Evolutionary conservation across 2,329 filamentous ascomycete species (phyloP).

Genomic region (Ilyonectria destructans): DNA sequence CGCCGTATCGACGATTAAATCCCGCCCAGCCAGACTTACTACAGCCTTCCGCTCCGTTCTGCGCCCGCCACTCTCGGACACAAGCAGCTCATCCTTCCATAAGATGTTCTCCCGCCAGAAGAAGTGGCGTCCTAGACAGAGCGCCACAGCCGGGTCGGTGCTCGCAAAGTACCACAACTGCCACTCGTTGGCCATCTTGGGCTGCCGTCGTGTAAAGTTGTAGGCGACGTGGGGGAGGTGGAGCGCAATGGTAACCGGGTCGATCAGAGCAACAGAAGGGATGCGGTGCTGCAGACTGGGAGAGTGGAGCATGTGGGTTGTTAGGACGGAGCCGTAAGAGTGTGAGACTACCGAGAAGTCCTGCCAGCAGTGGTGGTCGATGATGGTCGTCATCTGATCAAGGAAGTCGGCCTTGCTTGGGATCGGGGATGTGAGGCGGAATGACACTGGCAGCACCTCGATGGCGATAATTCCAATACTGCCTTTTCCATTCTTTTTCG

Average conservation of each 20-base stretch:
- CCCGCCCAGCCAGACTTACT: conserved; percentile 72
- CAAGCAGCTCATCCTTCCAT: conserved; percentile 77
- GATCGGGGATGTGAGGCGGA: conserved; percentile 71
- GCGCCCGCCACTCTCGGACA: conserved; percentile 32
- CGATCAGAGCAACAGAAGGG: conserved; percentile 63
- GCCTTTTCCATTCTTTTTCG: conserved; percentile 50
- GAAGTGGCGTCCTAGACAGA: conserved; percentile 77
- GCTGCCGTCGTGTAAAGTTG: conserved; percentile 75
- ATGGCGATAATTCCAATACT: conserved; percentile 76
- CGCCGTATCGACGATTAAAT: conserved; percentile 76
- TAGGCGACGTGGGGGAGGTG: conserved; percentile 81
- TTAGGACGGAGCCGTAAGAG: conserved; percentile 76
- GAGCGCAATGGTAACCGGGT: conserved; percentile 78
- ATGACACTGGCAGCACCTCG: conserved; percentile 78
- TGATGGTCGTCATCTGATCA: conserved; percentile 69
- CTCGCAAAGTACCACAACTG: conserved; percentile 81
- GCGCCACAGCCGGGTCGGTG: conserved; percentile 77
- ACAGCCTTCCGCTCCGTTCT: conserved; percentile 61
- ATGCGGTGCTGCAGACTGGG: conserved; percentile 66
- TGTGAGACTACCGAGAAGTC: conserved; percentile 75
- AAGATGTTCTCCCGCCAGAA: conserved; percentile 81
- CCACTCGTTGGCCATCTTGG: conserved; percentile 76
- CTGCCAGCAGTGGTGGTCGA: conserved; percentile 71
- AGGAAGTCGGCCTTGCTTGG: conserved; percentile 69
- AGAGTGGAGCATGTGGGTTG: conserved; percentile 73